Base-by-base conservation (phyloP, 2,329 filamentous ascomycete genomes). In the Colletotrichum chlorophyti region DNA sequence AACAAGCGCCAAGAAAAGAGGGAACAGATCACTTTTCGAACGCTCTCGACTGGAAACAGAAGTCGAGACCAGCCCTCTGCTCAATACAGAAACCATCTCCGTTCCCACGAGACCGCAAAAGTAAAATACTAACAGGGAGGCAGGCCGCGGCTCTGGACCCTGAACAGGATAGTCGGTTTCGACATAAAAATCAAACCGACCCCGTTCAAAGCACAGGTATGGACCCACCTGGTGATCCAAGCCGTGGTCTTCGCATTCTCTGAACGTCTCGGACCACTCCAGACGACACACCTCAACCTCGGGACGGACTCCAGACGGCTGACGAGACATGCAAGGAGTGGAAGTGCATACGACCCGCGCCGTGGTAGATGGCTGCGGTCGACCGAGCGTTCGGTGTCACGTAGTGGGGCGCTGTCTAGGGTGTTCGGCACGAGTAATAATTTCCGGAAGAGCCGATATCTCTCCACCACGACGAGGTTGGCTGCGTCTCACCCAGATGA, bases 111-210 rank as follows among this genome's bases (percentile, higher is more conserved):
- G 19, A 47, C 41, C 14, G 15, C 17, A 23, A 53, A 46, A 41
- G 46, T 37, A 54, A 48, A 49, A 41, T 12, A 35, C n/a, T 10
- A 17, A 8, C 34, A 47, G 50, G 51, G 50, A 45, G 50, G 26
- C 50, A 58, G 50, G 49, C 55, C 23, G 42, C 50, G 42, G 50
- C 50, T 43, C 26, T 43, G 50, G 50, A 54, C 55, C 55, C 50
- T 54, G 50, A 48, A 43, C 12, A 37, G 37, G 29, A 24, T 23
- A 54, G 34, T 40, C 42, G 32, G 42, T 54, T 48, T 48, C 55
- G 38, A 41, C 50, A 49, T 48, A 43, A 35, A 15, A 14, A 24
- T 23, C n/a, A 24, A 32, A n/a, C 17, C 53, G 24, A 17, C 29
- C 14, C 38, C n/a, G n/a, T n/a, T n/a, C n/a, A n/a, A n/a, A n/a